These are phyloP conservation scores for Cercis canadensis DNA, from an alignment of 306 rosid species.

Conservation along the genomic window DNA sequence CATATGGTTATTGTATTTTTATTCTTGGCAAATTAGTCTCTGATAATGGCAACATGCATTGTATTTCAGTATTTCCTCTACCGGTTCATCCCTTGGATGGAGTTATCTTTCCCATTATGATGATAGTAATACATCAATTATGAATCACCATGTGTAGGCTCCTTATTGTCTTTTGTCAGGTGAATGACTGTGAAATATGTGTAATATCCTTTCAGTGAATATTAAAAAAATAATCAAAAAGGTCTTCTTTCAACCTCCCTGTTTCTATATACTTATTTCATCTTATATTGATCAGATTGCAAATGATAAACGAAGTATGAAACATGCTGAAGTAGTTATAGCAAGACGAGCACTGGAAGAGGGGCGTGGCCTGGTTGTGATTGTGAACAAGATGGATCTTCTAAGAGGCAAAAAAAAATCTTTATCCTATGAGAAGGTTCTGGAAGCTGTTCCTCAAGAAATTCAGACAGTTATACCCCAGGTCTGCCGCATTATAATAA, in stretches of 20 bases:
- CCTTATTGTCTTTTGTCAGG: background rate
- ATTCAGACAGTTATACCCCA: conserved; percentile 89
- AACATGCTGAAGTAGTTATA: conserved; percentile 90
- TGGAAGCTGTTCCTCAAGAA: conserved; percentile 87
- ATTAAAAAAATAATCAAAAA: too few species aligned
- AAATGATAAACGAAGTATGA: conserved; percentile 83
- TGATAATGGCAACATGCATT: conserved; percentile 7
- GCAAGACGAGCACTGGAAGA: conserved; percentile 97
- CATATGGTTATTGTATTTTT: background rate
- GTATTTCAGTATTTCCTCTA: conserved; percentile 15
- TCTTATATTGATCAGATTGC: conserved; percentile 57
- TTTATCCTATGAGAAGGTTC: conserved; percentile 58
- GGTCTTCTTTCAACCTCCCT: background rate
- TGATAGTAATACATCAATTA: conserved; percentile 28
- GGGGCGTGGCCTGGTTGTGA: conserved; percentile 94
- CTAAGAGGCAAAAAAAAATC: conserved; percentile 62
- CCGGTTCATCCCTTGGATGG: conserved; percentile 22
- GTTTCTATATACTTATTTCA: conserved; percentile 12
- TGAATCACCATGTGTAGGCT: background rate
- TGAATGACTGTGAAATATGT: background rate
- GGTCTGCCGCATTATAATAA: conserved; percentile 49
- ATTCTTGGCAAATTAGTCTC: background rate
- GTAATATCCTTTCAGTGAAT: conserved; percentile 2
- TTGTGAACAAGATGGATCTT: conserved; percentile 98
- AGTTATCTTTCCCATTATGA: conserved; percentile 29